Base-by-base conservation (phyloP, 2,329 filamentous ascomycete species). In the Pseudofabraea citricarpa region DNA sequence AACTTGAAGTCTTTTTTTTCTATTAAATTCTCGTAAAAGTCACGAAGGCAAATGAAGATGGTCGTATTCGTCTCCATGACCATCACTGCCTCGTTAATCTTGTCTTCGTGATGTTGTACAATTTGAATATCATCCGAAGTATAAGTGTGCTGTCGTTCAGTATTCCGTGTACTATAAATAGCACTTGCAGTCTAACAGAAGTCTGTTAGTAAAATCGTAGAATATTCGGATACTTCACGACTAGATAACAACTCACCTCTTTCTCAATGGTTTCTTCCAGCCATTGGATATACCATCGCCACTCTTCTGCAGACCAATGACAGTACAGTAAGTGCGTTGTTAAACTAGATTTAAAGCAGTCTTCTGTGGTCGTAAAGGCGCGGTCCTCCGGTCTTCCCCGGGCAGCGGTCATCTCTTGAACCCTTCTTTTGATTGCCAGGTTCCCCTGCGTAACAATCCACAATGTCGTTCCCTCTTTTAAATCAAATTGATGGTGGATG, bases 361-460 rank as follows among this genome's bases (percentile, higher is more conserved):
- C 49, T 12, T 54, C 56, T 1, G 56, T 15, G 1, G 51, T 60
- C 1, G 40, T 41, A 41, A 66, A 70, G 5, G 51, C 46, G 40
- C 49, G 58, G 39, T 65, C 60, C 43, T 67, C 60, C 15, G 53
- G 35, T 15, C 57, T 47, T 16, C 57, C 61, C 27, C 55, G 36
- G n/a, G 48, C 32, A 1, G 51, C 56, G 3, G 62, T 67, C 27
- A 68, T 15, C 16, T 65, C 50, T 43, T 62, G 52, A 32, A 62
- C 53, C 22, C 59, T 36, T 1, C 57, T 45, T 31, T 63, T 53
- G 9, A 66, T 44, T 12, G 54, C 51, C 4, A 45, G 38, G 2
- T 54, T 48, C 1, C 64, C 67, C 36, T 67, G 66, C 0, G 63
- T 62, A 1, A 69, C 52, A 5, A 73, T 60, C 70, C 70, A 73